phyloP scores from a whole-genome alignment of 148 eudicot genomes.

The Heliosperma pusillum region DNA sequence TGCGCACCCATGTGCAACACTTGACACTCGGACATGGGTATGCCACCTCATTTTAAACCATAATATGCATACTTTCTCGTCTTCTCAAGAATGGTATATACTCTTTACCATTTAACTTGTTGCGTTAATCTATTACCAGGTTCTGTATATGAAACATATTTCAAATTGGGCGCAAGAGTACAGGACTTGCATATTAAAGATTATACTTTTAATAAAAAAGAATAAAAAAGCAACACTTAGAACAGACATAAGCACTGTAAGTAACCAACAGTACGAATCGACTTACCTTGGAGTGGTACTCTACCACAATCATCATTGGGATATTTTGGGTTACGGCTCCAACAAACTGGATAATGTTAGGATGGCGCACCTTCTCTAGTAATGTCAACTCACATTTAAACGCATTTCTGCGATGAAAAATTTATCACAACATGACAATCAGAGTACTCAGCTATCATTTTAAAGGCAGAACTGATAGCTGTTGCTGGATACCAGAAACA shows the following conservation, averaged over 20 bases:
- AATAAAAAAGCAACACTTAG: background rate
- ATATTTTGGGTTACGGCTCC: slow-evolving; percentile 98
- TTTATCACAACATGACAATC: background rate
- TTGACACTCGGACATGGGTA: too few relatives aligned
- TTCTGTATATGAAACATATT: too few relatives aligned
- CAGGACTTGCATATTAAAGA: background rate
- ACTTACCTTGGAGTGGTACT: slow-evolving; percentile 70
- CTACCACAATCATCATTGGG: slow-evolving; percentile 98
- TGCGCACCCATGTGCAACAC: too few relatives aligned
- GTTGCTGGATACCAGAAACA: background rate
- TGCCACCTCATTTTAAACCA: too few relatives aligned
- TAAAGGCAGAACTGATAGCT: slow-evolving; percentile 9
- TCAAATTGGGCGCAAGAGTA: background rate
- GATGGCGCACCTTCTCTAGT: slow-evolving; percentile 94
- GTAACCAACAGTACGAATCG: background rate
- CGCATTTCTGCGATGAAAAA: slow-evolving; percentile 59
- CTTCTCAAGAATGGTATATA: too few relatives aligned
- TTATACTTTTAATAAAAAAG: background rate
- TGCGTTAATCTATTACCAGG: too few relatives aligned
- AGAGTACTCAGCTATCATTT: slow-evolving; percentile 9
- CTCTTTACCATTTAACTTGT: too few relatives aligned
- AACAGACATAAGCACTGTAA: background rate
- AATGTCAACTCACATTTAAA: slow-evolving; percentile 83
- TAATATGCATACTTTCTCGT: too few relatives aligned
- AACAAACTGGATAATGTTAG: slow-evolving; percentile 95